These are phyloP conservation scores for Trebouxia sp. DNA, from an alignment of 139 green algal species.

Conservation along the genomic window DNA sequence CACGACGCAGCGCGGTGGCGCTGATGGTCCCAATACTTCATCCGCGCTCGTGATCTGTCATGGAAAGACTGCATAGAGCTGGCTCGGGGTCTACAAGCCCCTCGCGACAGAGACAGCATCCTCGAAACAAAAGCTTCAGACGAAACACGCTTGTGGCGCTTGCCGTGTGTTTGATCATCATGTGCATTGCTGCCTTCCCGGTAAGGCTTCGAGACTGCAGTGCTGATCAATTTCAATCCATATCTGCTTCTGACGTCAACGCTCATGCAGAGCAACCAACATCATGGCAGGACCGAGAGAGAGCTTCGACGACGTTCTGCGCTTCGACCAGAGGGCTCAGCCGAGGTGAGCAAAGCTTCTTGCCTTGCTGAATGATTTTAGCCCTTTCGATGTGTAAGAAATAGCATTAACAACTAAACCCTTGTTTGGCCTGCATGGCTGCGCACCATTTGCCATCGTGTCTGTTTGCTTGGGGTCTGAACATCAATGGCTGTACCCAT, in stretches of 20 bases:
- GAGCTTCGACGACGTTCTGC: neutral
- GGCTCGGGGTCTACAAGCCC: neutral
- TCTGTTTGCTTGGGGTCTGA: too few species aligned
- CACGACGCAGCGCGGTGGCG: too few species aligned
- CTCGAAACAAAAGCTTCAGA: neutral
- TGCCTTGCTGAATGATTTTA: too few species aligned
- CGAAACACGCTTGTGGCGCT: constrained; percentile 1
- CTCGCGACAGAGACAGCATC: neutral
- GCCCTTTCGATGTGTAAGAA: too few species aligned
- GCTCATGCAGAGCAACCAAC: neutral
- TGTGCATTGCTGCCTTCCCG: neutral
- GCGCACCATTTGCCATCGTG: neutral
- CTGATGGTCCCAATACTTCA: too few species aligned
- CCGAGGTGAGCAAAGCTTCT: too few species aligned
- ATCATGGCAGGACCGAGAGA: neutral
- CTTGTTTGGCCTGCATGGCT: too few species aligned
- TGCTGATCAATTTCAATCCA: neutral
- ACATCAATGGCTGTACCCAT: too few species aligned
- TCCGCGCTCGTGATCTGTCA: neutral
- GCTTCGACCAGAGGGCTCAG: neutral
- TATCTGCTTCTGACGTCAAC: neutral
- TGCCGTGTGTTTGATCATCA: neutral
- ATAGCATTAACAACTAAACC: too few species aligned
- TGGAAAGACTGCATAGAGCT: neutral
- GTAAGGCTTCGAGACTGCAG: too few species aligned